Percentiles rank a stretch among this genome's conserved stretches.
Conservation (phyloP, 2,329 filamentous ascomycete species). For the Didymellaceae sp. region DNA sequence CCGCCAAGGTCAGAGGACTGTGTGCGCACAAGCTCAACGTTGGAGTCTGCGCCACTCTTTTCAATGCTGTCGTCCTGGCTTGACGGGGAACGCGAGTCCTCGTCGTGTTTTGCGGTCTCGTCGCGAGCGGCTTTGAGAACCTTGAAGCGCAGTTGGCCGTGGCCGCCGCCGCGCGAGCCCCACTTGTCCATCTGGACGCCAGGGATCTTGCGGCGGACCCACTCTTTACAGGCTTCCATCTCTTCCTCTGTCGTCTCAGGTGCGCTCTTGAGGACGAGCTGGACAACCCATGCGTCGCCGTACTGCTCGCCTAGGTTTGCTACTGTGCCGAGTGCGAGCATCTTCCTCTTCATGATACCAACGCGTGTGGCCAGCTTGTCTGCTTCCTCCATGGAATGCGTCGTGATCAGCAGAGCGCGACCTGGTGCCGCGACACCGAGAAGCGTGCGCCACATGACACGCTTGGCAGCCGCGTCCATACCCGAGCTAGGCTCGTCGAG, state of each 20-base stretch:
- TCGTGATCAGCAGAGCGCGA: constrained; percentile 85
- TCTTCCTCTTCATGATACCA: constrained; percentile 83
- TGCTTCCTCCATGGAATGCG: constrained; percentile 95
- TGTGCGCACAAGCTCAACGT: constrained; percentile 32
- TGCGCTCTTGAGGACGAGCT: constrained; percentile 76
- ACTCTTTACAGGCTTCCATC: constrained; percentile 68
- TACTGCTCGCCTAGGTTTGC: constrained; percentile 75
- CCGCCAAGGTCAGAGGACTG: constrained; percentile 46
- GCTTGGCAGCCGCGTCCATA: constrained; percentile 88
- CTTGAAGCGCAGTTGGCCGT: constrained; percentile 87
- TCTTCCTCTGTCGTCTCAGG: constrained; percentile 74
- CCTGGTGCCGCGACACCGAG: constrained; percentile 71
- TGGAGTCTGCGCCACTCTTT: constrained; percentile 23
- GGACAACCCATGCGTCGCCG: constrained; percentile 80
- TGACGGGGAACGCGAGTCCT: neutral
- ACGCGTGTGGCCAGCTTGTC: constrained; percentile 83
- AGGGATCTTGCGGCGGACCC: constrained; percentile 68
- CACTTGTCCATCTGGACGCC: constrained; percentile 63
- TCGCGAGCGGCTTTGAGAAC: constrained; percentile 62
- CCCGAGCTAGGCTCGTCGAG: constrained; percentile 90
- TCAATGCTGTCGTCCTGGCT: constrained; percentile 7
- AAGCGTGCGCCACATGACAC: constrained; percentile 91
- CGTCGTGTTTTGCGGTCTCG: constrained; percentile 45
- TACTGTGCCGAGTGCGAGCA: constrained; percentile 83
- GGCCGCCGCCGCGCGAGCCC: constrained; percentile 73